Conservation (phyloP, 225 moss, liverwort and hornwort genomes). For the Climacium dendroides region DNA sequence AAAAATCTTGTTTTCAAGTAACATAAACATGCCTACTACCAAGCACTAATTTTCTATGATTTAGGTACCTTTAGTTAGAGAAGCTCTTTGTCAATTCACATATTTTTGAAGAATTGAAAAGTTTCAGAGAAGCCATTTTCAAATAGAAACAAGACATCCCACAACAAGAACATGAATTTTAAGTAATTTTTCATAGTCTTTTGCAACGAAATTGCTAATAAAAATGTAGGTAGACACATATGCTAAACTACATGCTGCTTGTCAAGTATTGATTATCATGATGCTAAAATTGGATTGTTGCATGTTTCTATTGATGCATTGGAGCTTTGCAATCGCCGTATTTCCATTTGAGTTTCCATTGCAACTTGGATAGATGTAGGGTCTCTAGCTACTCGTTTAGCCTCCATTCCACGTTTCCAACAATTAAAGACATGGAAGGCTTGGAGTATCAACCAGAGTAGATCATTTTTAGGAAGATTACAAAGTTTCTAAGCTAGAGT, state of each 20-base stretch:
- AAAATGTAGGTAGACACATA: neutral
- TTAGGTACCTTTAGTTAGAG: neutral
- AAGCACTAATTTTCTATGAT: neutral
- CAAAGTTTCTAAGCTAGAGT: too few species aligned
- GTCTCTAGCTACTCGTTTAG: too few species aligned
- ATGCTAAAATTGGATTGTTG: neutral
- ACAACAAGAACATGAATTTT: fast-evolving
- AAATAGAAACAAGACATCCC: neutral
- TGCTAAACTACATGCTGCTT: neutral
- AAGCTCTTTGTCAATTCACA: neutral
- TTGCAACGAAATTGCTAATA: neutral
- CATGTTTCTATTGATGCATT: too few species aligned
- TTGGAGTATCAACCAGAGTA: too few species aligned
- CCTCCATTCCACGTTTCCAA: too few species aligned
- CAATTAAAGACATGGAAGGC: too few species aligned
- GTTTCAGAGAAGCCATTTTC: neutral
- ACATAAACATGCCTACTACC: neutral
- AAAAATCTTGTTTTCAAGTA: neutral
- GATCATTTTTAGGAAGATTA: too few species aligned
- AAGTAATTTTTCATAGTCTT: neutral
- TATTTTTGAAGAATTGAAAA: neutral
- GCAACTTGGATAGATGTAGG: too few species aligned
- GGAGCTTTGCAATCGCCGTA: too few species aligned
- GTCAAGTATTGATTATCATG: too few species aligned
- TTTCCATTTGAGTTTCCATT: too few species aligned